Conservation (phyloP, 2,329 filamentous ascomycete species). For the Fusarium sp. region DNA sequence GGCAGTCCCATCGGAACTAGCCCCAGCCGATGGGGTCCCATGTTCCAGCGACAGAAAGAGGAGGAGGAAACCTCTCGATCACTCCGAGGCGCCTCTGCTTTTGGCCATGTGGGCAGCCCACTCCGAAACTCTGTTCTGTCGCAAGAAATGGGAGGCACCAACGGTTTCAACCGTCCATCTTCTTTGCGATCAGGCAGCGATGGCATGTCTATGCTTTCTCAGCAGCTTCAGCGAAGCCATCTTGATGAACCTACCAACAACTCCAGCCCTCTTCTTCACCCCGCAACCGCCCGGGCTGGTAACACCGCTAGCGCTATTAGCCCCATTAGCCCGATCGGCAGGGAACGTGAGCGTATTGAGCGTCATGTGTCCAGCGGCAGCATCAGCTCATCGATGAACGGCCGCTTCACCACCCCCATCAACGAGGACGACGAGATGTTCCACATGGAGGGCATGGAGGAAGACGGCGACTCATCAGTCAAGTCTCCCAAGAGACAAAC, state of each 20-base stretch:
- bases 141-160: conserved; percentile 60
- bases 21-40: conserved; percentile 69
- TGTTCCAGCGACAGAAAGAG: conserved; percentile 70
- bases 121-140: conserved; percentile 72
- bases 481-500: conserved; percentile 62
- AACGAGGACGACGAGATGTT: conserved; percentile 73
- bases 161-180: conserved; percentile 55
- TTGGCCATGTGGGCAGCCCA: conserved; percentile 74
- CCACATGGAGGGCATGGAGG: conserved; percentile 72
- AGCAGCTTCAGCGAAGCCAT: conserved; percentile 70
- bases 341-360: conserved; percentile 58
- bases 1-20: conserved; percentile 70
- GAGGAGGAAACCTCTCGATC: conserved; percentile 62
- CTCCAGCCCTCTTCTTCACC: conserved; percentile 63
- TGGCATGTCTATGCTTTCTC: conserved; percentile 68
- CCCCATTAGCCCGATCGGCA: conserved; percentile 54
- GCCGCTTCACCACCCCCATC: conserved; percentile 71
- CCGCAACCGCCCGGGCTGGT: conserved; percentile 53
- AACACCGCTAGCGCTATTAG: conserved; percentile 56
- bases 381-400: conserved; percentile 64
- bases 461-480: conserved; percentile 65
- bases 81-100: conserved; percentile 61
- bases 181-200: conserved; percentile 58
- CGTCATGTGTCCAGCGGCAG: conserved; percentile 70
- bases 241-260: conserved; percentile 60